Conservation (phyloP, 169 alveolate genomes). For the Plasmodium billcollinsi region DNA sequence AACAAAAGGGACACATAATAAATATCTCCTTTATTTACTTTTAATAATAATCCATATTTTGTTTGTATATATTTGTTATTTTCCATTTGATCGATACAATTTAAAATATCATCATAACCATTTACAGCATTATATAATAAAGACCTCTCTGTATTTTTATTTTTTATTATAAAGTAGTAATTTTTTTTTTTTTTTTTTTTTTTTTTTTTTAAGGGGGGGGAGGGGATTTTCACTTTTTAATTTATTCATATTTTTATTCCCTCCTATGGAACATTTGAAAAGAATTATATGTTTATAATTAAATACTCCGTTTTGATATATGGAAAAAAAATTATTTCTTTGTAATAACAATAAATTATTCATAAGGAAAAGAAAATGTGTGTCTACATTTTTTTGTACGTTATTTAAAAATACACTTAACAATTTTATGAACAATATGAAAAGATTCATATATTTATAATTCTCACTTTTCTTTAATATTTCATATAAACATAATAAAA, state of each 20-base stretch:
- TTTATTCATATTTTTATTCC: background rate
- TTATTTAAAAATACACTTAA: constrained; percentile 39
- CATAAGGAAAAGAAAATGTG: constrained; percentile 21
- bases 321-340: constrained; percentile 15
- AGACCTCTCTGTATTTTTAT: background rate
- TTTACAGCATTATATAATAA: background rate
- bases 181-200: constrained; percentile 11
- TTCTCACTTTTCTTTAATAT: constrained; percentile 41
- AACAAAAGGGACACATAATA: constrained; percentile 26
- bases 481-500: constrained; percentile 51
- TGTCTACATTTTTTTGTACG: constrained; percentile 15
- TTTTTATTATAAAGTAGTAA: constrained; percentile 28
- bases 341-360: constrained; percentile 57
- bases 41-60: constrained; percentile 6
- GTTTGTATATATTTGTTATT: constrained; percentile 6
- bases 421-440: constrained; percentile 35
- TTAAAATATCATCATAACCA: constrained; percentile 15
- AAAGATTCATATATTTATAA: constrained; percentile 52
- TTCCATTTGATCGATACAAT: background rate
- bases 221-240: background rate
- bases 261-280: constrained; percentile 3
- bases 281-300: constrained; percentile 28
- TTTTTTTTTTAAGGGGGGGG: background rate
- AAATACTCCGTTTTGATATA: constrained; percentile 36
- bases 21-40: constrained; percentile 30